Evolutionary conservation across 768 basidiomycete genomes (phyloP).

Genomic region (Boletus pseudopeckii): DNA sequence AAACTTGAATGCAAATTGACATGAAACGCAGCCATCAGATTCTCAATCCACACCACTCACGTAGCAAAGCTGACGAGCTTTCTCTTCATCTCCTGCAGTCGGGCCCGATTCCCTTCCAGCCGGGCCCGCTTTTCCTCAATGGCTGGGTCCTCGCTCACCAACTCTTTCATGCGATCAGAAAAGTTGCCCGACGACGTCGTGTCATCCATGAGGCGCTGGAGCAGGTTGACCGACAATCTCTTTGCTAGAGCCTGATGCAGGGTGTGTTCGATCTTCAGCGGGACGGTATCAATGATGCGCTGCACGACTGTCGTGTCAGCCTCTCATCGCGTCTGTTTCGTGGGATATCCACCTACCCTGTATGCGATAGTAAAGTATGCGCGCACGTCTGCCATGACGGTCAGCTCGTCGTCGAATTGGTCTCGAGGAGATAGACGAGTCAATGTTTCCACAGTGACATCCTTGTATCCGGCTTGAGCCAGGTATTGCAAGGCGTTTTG

Average conservation of each 20-base stretch:
- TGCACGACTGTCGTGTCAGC: conserved; percentile 17
- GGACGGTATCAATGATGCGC: conserved; percentile 56
- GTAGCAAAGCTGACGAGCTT: conserved; percentile 32
- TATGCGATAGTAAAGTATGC: conserved; percentile 56
- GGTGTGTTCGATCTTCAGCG: conserved; percentile 45
- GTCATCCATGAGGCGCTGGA: conserved; percentile 31
- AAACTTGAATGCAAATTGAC: not conserved
- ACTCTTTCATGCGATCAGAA: conserved; percentile 34
- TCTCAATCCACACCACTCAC: conserved; percentile 4
- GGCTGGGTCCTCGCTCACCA: conserved; percentile 46
- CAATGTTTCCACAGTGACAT: conserved; percentile 25
- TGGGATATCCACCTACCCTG: conserved; percentile 38
- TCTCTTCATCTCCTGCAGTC: conserved; percentile 40
- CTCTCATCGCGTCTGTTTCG: not conserved
- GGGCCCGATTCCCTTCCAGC: conserved; percentile 31
- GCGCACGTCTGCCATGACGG: conserved; percentile 51
- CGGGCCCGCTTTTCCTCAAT: conserved; percentile 34
- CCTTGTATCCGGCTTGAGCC: conserved; percentile 29
- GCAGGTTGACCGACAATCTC: conserved; percentile 35
- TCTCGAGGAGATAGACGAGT: conserved; percentile 24
- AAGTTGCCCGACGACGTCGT: conserved; percentile 8
- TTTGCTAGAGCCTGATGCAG: conserved; percentile 40
- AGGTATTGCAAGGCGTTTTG: conserved; percentile 24
- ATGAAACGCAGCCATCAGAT: not conserved
- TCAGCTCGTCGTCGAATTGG: conserved; percentile 41